Conservation (phyloP, 768 basidiomycete species). For the Lanmaoa pseudosensibilis region DNA sequence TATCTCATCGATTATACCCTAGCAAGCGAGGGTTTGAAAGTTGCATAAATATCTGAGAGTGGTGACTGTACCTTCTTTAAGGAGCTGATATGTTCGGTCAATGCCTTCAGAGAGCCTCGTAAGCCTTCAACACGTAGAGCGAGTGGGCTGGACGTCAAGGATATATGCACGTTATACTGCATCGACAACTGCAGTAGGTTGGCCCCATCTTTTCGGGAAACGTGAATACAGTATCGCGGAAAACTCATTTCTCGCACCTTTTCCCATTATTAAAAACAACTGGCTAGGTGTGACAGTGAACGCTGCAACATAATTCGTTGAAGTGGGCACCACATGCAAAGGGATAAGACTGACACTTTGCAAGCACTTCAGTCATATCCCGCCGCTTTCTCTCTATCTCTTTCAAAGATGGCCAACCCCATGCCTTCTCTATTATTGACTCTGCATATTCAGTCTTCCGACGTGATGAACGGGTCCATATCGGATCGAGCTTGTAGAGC, state of each 20-base stretch:
- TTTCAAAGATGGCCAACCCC: conserved; percentile 67
- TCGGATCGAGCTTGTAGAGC: conserved; percentile 44
- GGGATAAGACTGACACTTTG: conserved; percentile 42
- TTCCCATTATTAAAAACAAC: conserved; percentile 71
- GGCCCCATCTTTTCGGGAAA: conserved; percentile 51
- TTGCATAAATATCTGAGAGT: neutral
- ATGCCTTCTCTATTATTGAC: conserved; percentile 60
- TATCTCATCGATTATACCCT: conserved; percentile 35
- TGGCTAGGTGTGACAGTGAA: conserved; percentile 57
- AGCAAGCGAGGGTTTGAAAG: neutral
- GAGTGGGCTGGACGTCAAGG: conserved; percentile 56
- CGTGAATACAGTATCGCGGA: conserved; percentile 6
- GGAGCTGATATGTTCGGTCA: conserved; percentile 45
- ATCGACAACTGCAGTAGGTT: conserved; percentile 60
- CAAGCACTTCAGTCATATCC: conserved; percentile 48
- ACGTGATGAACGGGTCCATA: conserved; percentile 33
- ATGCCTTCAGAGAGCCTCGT: conserved; percentile 47
- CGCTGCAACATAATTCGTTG: conserved; percentile 37
- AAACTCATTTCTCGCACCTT: conserved; percentile 42
- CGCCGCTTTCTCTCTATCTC: conserved; percentile 50
- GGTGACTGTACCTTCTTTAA: conserved; percentile 47
- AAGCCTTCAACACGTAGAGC: conserved; percentile 60
- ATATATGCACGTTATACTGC: conserved; percentile 60
- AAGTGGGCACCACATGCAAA: conserved; percentile 1
- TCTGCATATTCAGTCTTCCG: conserved; percentile 45